Base-by-base conservation (phyloP, 202 grass and related monocot species). In the Tripidium arundinaceum region DNA sequence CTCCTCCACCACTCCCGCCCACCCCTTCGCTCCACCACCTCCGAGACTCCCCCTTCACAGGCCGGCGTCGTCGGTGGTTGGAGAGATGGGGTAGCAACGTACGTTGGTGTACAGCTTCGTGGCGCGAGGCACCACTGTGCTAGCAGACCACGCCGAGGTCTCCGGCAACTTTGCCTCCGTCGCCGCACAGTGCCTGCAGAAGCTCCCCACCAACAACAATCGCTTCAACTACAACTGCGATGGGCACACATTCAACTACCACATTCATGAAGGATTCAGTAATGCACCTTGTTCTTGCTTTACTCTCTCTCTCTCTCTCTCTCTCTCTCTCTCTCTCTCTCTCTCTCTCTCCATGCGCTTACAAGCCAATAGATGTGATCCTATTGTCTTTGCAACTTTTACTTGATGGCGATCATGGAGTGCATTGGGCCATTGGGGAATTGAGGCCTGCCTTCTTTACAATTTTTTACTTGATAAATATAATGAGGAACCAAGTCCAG, bases 181-280 rank as follows among this genome's bases (percentile, higher is more conserved):
- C 24, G 88, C 90, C 2, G 77, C 83, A 11, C 81, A 93, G 46
- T 97, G 93, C 70, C 75, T 97, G 9, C 83, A 97, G 66, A 97
- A 93, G 65, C 93, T 97, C 74, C 93, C 93, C 0, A 6, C 93
- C 5, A 75, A 75, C 74, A 91, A 93, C 62, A 97, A 97, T 68
- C 89, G 83, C 2, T 80, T 83, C 52, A 87, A 72, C 26, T 93
- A 93, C 81, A 97, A 75, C 77, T 97, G 90, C 70, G 93, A 97
- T 11, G 81, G 83, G 2, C 90, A 97, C 75, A 97, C 86, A n/a
- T 97, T 97, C 83, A 93, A 93, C 85, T 97, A 93, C 81, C 90
- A 91, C 27, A 79, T 97, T 18, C 86, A 97, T 26, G 86, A 97
- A 11, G 88, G 93, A 88, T 97, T 91, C 75, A 93, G 90, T 97